Base-by-base conservation (phyloP, 352 stramenopile species). In the Globisporangium okanoganense region DNA sequence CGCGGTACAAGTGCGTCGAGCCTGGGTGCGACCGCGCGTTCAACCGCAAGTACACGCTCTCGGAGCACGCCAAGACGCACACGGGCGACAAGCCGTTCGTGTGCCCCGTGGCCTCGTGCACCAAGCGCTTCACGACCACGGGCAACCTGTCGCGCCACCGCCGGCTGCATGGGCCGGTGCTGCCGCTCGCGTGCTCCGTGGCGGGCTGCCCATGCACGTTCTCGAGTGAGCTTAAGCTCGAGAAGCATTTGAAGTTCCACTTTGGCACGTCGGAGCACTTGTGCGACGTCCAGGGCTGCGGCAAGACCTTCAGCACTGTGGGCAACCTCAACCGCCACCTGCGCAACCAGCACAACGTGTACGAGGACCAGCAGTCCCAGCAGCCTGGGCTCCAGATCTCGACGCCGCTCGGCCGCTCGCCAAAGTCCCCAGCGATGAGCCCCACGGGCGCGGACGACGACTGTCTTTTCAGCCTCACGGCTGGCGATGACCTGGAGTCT, bases 51-150 rank as follows among this genome's bases (percentile, higher is more conserved):
- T 85, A 81, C 60, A 79, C 76, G 33, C 57, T 81, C 41, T 59
- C 66, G 8, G 73, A 83, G 62, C 73, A 85, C 58, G 70, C 73
- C 57, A 83, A 85, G 66, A 79, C 74, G 3, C 76, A 85, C 62
- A 79, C 73, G 56, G 75, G 76, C 24, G 76, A 82, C 47, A 84
- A 74, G 36, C 77, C 77, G 0, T 69, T 79, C 47, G 64, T 74
- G 45, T 84, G 75, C 31, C 68, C 75, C 8, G 68, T 78, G 22
- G 60, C 60, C 2, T 62, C 64, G 1, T 84, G 75, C 45, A 59
- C 50, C 33, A 84, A 84, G 50, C 71, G 75, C 47, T 82, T 84
- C 53, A 84, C 59, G 50, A 84, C 75, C 2, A 77, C 75, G 1
- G 75, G 75, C 1, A 82, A 86, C 48, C 64, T 86, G 20, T 66